Conservation (phyloP, 306 rosid genomes). For the Urtica urens region DNA sequence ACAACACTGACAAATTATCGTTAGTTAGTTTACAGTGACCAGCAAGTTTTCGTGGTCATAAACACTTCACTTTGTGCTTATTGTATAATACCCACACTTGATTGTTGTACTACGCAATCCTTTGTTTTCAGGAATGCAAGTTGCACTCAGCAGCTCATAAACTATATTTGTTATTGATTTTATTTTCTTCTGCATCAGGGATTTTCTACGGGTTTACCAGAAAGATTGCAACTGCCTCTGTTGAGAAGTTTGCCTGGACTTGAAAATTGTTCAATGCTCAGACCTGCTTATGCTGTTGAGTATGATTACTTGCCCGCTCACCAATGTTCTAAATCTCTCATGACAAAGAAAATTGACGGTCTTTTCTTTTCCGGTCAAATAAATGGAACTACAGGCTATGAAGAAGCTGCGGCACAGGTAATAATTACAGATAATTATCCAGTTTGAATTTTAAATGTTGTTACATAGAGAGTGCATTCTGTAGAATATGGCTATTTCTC, state of each 20-base stretch:
- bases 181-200: slow-evolving; percentile 42
- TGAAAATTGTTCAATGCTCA: slow-evolving; percentile 88
- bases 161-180: slow-evolving; percentile 4
- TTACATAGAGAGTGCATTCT: no score
- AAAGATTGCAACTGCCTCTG: slow-evolving; percentile 80
- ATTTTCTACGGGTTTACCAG: slow-evolving; percentile 96
- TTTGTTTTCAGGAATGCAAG: no score
- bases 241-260: slow-evolving; percentile 97
- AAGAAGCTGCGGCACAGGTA: slow-evolving; percentile 98
- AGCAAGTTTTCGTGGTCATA: no score
- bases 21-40: background rate
- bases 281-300: slow-evolving; percentile 99
- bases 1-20: background rate
- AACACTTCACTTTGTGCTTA: no score
- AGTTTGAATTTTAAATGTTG: no score
- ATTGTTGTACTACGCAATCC: no score
- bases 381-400: slow-evolving; percentile 97
- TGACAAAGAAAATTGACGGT: slow-evolving; percentile 88
- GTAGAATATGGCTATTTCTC: no score
- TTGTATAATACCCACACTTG: no score
- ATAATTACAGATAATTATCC: no score
- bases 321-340: slow-evolving; percentile 82
- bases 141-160: background rate
- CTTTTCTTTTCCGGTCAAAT: slow-evolving; percentile 98
- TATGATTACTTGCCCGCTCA: slow-evolving; percentile 90